Evolutionary conservation across 2,329 filamentous ascomycete genomes (phyloP).

Genomic region (Knufia petricola): DNA sequence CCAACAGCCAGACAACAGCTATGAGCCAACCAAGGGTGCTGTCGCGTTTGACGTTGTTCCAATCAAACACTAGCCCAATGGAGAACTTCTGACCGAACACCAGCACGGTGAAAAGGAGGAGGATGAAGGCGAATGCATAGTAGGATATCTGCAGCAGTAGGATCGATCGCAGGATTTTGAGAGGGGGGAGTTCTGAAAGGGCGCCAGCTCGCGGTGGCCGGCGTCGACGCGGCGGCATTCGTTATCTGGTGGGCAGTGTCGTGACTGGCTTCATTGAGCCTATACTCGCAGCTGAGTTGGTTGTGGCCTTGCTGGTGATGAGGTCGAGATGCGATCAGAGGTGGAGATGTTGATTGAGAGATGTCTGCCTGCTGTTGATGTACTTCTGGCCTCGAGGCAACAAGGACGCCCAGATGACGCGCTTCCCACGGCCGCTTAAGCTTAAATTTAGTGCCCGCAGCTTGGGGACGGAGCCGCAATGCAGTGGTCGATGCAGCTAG

Average conservation of each 20-base stretch:
- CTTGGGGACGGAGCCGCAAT: not conserved
- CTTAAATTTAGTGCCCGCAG: constrained; percentile 8
- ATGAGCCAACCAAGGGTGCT: constrained; percentile 62
- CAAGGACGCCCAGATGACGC: constrained; percentile 1
- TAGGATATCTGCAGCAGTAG: constrained; percentile 54
- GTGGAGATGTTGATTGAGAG: too few relatives aligned
- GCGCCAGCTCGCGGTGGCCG: constrained; percentile 56
- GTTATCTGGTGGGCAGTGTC: constrained; percentile 24
- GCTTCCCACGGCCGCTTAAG: not conserved
- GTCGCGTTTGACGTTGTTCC: constrained; percentile 55
- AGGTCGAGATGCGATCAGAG: too few relatives aligned
- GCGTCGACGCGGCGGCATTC: constrained; percentile 47
- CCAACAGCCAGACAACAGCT: constrained; percentile 58
- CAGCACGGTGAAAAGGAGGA: constrained; percentile 59
- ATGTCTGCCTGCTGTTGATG: too few relatives aligned
- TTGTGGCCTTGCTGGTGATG: too few relatives aligned
- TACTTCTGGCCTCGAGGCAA: not conserved
- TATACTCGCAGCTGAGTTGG: too few relatives aligned
- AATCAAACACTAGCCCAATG: constrained; percentile 52
- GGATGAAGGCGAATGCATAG: constrained; percentile 50
- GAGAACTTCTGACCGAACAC: constrained; percentile 54
- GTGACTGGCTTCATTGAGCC: not conserved
- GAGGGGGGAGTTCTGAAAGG: constrained; percentile 56
- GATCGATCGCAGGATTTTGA: constrained; percentile 59
- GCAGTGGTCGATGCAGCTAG: too few relatives aligned